Conservation (phyloP, 1,284 basidiomycete species). For the Ustilago bromivora region DNA sequence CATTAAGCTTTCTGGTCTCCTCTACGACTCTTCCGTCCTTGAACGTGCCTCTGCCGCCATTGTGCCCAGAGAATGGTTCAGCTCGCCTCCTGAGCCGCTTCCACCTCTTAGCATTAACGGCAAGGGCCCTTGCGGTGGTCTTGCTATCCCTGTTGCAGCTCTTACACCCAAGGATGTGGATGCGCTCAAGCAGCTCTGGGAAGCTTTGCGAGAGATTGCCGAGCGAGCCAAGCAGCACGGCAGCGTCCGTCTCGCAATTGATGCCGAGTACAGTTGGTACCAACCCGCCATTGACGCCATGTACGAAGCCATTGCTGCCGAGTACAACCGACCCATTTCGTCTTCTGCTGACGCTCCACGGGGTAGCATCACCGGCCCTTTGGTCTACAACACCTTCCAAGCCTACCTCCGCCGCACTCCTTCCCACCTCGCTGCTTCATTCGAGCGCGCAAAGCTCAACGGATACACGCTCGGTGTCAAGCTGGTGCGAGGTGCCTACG, state of each 20-base stretch:
- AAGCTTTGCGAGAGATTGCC: conserved; percentile 51
- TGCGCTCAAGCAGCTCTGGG: conserved; percentile 59
- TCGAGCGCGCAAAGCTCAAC: conserved; percentile 78
- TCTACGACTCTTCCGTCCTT: conserved; percentile 56
- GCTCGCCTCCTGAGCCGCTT: conserved; percentile 50
- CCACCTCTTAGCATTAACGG: conserved; percentile 54
- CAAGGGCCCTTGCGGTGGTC: conserved; percentile 52
- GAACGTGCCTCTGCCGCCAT: conserved; percentile 60
- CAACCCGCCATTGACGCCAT: conserved; percentile 66
- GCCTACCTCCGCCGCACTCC: conserved; percentile 74
- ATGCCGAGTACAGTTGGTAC: conserved; percentile 64
- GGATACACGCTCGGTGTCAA: conserved; percentile 89
- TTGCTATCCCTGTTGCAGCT: conserved; percentile 57
- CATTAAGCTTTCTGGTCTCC: conserved; percentile 63
- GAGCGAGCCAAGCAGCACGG: conserved; percentile 51
- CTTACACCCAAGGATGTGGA: conserved; percentile 49
- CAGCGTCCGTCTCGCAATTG: conserved; percentile 58
- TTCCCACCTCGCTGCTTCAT: conserved; percentile 76
- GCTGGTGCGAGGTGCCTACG: conserved; percentile 94
- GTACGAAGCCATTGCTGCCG: conserved; percentile 60
- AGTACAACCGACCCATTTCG: conserved; percentile 51
- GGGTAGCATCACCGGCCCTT: conserved; percentile 48
- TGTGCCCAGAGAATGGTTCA: conserved; percentile 60
- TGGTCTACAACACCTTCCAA: conserved; percentile 65
- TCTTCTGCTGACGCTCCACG: conserved; percentile 13